Conservation (phyloP, 2,329 filamentous ascomycete species). For the Beauveria caledonica region DNA sequence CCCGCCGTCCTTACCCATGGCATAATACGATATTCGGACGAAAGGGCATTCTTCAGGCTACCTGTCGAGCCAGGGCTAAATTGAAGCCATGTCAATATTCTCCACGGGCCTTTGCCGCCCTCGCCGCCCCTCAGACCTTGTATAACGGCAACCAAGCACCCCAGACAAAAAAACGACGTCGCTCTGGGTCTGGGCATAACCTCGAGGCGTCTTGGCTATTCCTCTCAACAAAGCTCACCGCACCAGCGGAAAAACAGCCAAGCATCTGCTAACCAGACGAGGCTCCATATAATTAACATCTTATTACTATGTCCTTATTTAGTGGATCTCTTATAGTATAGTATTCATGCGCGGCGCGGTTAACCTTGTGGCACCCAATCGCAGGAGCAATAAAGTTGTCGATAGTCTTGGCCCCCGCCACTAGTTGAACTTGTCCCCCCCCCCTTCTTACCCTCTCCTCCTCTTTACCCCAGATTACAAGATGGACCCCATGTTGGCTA, state of each 20-base stretch:
- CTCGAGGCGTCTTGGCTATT: not conserved
- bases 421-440: too few species aligned
- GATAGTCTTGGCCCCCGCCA: slow-evolving; percentile 3
- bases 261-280: not conserved
- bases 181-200: too few species aligned
- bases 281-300: not conserved
- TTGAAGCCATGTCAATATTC: too few species aligned
- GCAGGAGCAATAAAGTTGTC: slow-evolving; percentile 3
- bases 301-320: not conserved
- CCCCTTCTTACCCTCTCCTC: too few species aligned
- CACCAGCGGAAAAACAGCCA: not conserved
- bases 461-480: not conserved
- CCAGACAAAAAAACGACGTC: too few species aligned
- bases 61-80: not conserved
- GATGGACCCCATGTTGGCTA: too few species aligned
- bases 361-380: slow-evolving; percentile 1
- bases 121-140: not conserved
- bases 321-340: not conserved
- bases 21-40: not conserved
- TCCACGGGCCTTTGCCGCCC: not conserved
- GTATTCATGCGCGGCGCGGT: not conserved
- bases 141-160: not conserved
- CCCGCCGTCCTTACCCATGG: not conserved
- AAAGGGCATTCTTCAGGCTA: not conserved
- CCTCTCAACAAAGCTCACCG: not conserved